Conservation (phyloP, 2,329 filamentous ascomycete species). For the Ophiostoma himal-ulmi region DNA sequence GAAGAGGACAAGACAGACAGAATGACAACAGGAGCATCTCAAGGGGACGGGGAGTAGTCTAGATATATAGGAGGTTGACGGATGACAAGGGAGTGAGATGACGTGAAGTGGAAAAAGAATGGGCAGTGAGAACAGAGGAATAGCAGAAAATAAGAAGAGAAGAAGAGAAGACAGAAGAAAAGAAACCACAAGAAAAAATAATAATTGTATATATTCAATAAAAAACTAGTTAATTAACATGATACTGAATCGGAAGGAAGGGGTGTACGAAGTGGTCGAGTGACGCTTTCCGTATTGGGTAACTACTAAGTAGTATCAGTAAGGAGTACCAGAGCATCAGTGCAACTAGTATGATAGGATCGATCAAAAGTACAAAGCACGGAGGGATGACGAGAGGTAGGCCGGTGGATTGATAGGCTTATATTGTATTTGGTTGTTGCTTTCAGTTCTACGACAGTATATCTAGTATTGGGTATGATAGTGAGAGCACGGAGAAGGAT, state of each 20-base stretch:
- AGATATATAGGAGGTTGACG: not conserved
- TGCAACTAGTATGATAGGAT: not conserved
- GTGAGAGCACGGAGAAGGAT: not conserved
- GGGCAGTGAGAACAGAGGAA: not conserved
- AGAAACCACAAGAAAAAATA: not conserved
- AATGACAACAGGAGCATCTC: not conserved
- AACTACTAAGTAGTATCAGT: not conserved
- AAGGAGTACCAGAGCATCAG: not conserved
- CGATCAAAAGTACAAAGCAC: not conserved
- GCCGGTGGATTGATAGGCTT: not conserved
- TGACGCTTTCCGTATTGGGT: not conserved
- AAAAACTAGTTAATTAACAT: not conserved
- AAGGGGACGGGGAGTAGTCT: not conserved
- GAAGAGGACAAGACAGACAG: not conserved
- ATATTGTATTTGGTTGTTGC: not conserved
- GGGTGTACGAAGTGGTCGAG: slow-evolving; percentile 8
- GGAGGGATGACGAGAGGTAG: not conserved
- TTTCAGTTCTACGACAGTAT: not conserved
- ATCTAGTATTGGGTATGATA: not conserved
- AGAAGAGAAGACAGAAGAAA: not conserved
- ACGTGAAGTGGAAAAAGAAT: not conserved
- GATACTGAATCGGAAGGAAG: not conserved
- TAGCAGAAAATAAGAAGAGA: not conserved
- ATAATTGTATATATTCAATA: not conserved
- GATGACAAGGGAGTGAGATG: not conserved